Conservation (phyloP, 371 early-diverging fungal genomes). For the Circinella umbellata region DNA sequence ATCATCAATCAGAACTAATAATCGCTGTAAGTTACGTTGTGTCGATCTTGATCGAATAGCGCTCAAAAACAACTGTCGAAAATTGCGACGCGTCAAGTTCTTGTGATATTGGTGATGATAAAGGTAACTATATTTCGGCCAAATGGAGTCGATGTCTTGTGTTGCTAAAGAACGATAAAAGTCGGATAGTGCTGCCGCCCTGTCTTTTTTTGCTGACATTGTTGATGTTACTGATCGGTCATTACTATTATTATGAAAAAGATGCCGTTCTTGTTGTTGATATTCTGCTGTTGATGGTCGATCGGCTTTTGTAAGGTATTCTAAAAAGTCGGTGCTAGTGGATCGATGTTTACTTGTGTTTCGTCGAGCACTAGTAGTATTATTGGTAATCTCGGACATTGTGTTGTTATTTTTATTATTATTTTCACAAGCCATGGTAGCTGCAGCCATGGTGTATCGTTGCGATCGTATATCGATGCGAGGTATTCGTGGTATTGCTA, state of each 20-base stretch:
- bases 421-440: conserved; percentile 2
- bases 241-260: not conserved
- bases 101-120: conserved; percentile 32
- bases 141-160: conserved; percentile 50
- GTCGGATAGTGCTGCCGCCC: conserved; percentile 27
- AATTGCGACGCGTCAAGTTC: conserved; percentile 35
- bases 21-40: conserved; percentile 41
- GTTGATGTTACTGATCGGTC: not conserved
- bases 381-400: not conserved
- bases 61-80: conserved; percentile 36
- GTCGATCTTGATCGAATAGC: conserved; percentile 33
- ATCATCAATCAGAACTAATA: conserved; percentile 44
- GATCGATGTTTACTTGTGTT: not conserved
- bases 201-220: not conserved
- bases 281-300: not conserved
- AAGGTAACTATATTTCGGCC: conserved; percentile 48
- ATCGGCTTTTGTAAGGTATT: not conserved
- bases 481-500: not conserved
- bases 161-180: conserved; percentile 45
- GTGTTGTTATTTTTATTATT: not conserved
- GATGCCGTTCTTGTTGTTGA: too few relatives aligned
- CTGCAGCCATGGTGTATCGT: not conserved
- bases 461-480: not conserved
- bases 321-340: not conserved
- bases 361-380: not conserved